Evolutionary conservation across 768 basidiomycete species (phyloP).

Genomic region (Daedaleopsis nitida): DNA sequence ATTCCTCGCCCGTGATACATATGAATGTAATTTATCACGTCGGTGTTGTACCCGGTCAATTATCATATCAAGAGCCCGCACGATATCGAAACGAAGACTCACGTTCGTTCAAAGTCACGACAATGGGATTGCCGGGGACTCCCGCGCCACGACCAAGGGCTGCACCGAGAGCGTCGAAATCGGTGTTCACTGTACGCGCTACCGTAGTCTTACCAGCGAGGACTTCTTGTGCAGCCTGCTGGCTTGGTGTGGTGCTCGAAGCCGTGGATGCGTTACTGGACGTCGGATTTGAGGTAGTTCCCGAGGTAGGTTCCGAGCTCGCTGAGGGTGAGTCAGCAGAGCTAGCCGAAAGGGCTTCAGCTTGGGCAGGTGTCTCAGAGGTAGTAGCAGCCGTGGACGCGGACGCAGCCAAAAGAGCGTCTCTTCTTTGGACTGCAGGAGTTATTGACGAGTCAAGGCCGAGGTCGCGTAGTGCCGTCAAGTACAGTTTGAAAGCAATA

Average conservation of each 20-base stretch:
- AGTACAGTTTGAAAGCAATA: conserved; percentile 75
- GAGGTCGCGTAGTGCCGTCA: conserved; percentile 63
- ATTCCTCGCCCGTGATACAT: too few species aligned
- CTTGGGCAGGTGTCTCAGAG: conserved; percentile 20
- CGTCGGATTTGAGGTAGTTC: conserved; percentile 6
- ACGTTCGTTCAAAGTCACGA: conserved; percentile 85
- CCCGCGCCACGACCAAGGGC: conserved; percentile 46
- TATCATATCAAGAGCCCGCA: too few species aligned
- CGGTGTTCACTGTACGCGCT: conserved; percentile 22
- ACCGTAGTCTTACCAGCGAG: conserved; percentile 25
- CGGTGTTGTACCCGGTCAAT: too few species aligned
- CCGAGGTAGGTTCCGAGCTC: conserved; percentile 16
- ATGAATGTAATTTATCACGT: too few species aligned
- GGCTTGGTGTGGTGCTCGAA: conserved; percentile 34
- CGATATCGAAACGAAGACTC: conserved; percentile 33
- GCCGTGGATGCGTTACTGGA: conserved; percentile 5
- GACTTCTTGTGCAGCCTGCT: conserved; percentile 44
- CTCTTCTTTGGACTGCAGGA: conserved; percentile 68
- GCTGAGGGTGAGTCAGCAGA: conserved; percentile 55
- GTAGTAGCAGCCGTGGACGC: conserved; percentile 19
- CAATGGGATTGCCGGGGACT: conserved; percentile 60
- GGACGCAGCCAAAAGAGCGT: conserved; percentile 52
- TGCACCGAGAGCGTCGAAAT: conserved; percentile 46
- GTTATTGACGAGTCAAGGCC: conserved; percentile 58
- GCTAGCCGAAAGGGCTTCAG: conserved; percentile 14